These are phyloP conservation scores for Neospermospora avenae DNA, from an alignment of 2,329 filamentous ascomycete genomes.

Conservation along the genomic window DNA sequence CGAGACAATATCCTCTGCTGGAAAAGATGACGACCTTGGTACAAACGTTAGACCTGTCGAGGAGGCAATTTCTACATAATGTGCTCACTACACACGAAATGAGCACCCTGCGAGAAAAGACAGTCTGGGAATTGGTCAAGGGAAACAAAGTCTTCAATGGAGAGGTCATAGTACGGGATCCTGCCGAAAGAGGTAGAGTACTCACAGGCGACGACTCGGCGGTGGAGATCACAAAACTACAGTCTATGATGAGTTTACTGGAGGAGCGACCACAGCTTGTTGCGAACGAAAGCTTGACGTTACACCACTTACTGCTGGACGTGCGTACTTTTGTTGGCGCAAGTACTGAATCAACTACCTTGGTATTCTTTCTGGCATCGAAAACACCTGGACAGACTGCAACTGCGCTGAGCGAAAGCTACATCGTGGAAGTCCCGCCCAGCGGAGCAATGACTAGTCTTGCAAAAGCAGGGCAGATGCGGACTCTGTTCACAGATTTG, in stretches of 20 bases:
- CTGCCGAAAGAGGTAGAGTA: constrained; percentile 75
- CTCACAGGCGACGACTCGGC: constrained; percentile 91
- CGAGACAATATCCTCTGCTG: constrained; percentile 74
- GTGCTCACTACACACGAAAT: constrained; percentile 87
- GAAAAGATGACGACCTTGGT: constrained; percentile 81
- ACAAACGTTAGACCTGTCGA: constrained; percentile 75
- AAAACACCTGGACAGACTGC: constrained; percentile 63
- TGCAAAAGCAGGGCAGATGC: constrained; percentile 64
- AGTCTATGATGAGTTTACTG: constrained; percentile 93
- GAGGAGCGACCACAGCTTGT: constrained; percentile 72
- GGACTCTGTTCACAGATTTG: constrained; percentile 84
- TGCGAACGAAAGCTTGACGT: constrained; percentile 63
- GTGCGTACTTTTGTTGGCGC: constrained; percentile 78
- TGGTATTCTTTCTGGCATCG: constrained; percentile 75
- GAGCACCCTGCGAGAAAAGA: constrained; percentile 75
- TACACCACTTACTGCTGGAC: constrained; percentile 82
- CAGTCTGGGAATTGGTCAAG: constrained; percentile 90
- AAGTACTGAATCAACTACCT: constrained; percentile 68
- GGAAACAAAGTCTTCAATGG: constrained; percentile 93
- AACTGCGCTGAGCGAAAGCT: constrained; percentile 76
- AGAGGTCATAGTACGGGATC: constrained; percentile 92
- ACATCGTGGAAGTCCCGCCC: constrained; percentile 72
- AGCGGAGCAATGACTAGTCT: constrained; percentile 68
- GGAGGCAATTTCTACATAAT: constrained; percentile 89
- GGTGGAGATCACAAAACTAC: constrained; percentile 83